These are phyloP conservation scores for Epichloe amarillans DNA, from an alignment of 2,329 filamentous ascomycete species.

Conservation along the genomic window DNA sequence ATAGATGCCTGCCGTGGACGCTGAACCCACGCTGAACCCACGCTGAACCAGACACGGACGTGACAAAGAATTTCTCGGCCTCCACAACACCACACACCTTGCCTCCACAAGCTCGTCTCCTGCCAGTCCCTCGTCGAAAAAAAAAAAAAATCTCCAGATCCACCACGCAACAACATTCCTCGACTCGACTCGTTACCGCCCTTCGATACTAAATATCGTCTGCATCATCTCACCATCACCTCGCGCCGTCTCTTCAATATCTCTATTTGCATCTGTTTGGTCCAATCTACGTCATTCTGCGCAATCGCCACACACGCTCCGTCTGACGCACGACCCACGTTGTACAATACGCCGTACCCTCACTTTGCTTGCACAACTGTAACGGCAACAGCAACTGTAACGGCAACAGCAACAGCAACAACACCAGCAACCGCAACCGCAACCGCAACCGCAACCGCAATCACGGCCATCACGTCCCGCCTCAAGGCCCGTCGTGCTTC, in stretches of 20 bases:
- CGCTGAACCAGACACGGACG: too few species aligned
- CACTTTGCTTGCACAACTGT: neutral
- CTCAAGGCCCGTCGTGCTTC: neutral
- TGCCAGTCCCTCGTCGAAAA: neutral
- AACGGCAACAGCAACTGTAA: neutral
- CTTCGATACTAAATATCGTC: neutral
- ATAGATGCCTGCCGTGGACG: too few species aligned
- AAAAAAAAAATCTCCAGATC: neutral
- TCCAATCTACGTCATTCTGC: conserved; percentile 2
- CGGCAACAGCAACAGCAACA: neutral
- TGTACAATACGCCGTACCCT: neutral
- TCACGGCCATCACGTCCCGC: neutral
- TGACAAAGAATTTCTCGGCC: conserved; percentile 3
- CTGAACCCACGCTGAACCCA: too few species aligned
- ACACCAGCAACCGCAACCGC: neutral
- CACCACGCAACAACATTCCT: conserved; percentile 1
- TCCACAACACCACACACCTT: conserved; percentile 4
- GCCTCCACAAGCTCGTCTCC: conserved; percentile 3
- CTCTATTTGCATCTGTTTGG: neutral
- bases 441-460: neutral
- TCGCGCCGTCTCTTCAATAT: neutral
- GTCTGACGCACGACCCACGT: neutral
- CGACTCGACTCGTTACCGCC: neutral
- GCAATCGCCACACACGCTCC: neutral
- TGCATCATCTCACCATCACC: neutral